A percentile compares a stretch with the other conserved stretches of the same genome.
These are phyloP conservation scores for Erodium texanum DNA, from an alignment of 441 rosid species.

Conservation along the genomic window DNA sequence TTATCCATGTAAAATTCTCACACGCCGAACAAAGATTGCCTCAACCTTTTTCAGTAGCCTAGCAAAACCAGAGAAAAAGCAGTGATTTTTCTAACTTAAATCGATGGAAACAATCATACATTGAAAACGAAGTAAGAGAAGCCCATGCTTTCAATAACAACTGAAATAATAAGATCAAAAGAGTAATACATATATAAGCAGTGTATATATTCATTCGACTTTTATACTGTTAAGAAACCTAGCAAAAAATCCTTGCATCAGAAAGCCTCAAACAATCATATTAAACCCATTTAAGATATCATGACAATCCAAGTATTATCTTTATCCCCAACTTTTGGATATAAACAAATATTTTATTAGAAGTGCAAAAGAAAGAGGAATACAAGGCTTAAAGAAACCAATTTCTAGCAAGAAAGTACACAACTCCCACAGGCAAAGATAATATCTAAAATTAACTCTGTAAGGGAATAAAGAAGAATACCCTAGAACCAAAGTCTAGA, in stretches of 20 bases:
- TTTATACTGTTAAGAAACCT: background rate
- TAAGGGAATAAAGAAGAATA: background rate
- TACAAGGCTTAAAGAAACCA: background rate
- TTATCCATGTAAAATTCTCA: background rate
- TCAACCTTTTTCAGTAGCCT: background rate
- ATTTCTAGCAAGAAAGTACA: no score
- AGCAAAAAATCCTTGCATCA: background rate
- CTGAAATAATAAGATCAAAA: background rate
- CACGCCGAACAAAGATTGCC: background rate
- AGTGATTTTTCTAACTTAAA: background rate
- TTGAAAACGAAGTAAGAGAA: background rate
- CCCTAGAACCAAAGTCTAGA: background rate
- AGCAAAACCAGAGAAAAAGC: constrained; percentile 2
- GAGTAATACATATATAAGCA: background rate
- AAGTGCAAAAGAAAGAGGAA: background rate
- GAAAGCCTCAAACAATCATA: background rate
- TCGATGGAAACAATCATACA: background rate
- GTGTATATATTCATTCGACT: background rate
- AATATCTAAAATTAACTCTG: background rate
- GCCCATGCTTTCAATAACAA: background rate
- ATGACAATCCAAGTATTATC: background rate
- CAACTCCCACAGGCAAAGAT: background rate
- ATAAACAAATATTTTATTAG: background rate
- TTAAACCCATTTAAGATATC: background rate
- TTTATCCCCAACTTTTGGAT: no score